Percentiles rank a stretch among this genome's conserved stretches.
Conservation (phyloP, 2,329 filamentous ascomycete genomes). For the Fonsecaea monophora region DNA sequence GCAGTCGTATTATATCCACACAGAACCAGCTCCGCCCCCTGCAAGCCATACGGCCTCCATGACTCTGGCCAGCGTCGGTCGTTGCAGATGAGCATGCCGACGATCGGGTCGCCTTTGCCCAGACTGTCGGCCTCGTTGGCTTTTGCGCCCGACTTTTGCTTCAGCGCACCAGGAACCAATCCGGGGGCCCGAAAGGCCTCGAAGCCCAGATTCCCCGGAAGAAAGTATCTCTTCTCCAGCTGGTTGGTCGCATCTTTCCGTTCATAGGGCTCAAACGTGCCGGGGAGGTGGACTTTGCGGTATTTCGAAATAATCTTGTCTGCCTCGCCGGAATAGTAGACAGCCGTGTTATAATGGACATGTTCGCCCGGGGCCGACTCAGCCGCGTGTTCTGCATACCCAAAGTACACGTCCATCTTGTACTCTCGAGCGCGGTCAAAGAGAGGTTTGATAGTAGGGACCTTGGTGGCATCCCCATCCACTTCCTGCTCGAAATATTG, state of each 20-base stretch:
- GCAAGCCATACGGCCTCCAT: slow-evolving; percentile 60
- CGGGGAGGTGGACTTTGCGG: slow-evolving; percentile 63
- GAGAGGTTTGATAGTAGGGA: slow-evolving; percentile 56
- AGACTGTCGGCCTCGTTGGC: slow-evolving; percentile 36
- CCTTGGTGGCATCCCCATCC: slow-evolving; percentile 48
- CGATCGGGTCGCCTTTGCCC: slow-evolving; percentile 57
- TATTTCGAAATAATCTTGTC: slow-evolving; percentile 59
- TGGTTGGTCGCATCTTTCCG: slow-evolving; percentile 59
- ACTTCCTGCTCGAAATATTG: slow-evolving; percentile 56
- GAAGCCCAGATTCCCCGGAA: slow-evolving; percentile 61
- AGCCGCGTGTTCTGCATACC: slow-evolving; percentile 59
- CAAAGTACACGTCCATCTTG: slow-evolving; percentile 60
- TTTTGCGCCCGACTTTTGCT: slow-evolving; percentile 42
- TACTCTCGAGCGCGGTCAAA: slow-evolving; percentile 58
- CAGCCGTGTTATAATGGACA: slow-evolving; percentile 58
- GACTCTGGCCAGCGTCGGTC: slow-evolving; percentile 62
- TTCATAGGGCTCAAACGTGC: slow-evolving; percentile 59
- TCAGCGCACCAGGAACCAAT: slow-evolving; percentile 50
- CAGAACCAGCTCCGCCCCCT: slow-evolving; percentile 57
- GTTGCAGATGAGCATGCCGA: slow-evolving; percentile 64
- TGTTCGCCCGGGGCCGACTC: slow-evolving; percentile 44
- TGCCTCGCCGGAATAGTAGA: slow-evolving; percentile 59
- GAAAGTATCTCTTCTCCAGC: slow-evolving; percentile 64
- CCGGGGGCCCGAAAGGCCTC: slow-evolving; percentile 60
- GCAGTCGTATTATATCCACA: slow-evolving; percentile 62